These are phyloP conservation scores for Porcisia hertigi DNA, from an alignment of 208 protist species.

Conservation along the genomic window DNA sequence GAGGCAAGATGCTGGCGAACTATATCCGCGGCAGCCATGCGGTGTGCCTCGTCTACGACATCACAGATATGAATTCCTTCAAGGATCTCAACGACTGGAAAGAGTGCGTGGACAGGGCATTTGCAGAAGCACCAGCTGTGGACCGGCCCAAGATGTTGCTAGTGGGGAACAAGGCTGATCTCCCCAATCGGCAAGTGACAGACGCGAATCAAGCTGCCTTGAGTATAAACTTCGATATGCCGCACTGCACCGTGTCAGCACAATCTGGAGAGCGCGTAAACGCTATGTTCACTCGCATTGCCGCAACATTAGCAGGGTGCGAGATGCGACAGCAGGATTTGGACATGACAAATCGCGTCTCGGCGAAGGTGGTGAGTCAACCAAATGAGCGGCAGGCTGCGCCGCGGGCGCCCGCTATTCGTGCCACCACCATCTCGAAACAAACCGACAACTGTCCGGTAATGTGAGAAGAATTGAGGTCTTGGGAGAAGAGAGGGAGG, in stretches of 20 bases:
- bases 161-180: conserved; percentile 93
- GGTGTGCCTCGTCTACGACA: conserved; percentile 94
- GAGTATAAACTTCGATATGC: conserved; percentile 52
- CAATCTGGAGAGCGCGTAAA: conserved; percentile 92
- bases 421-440: conserved; percentile 10
- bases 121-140: conserved; percentile 2
- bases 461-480: conserved; percentile 36
- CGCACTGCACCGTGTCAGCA: conserved; percentile 85
- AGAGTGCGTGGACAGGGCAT: conserved; percentile 44
- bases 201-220: conserved; percentile 69
- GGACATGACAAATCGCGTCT: conserved; percentile 55
- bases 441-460: conserved; percentile 37
- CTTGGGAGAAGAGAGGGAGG: too few species aligned
- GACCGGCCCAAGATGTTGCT: conserved; percentile 74
- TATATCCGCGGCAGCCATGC: conserved; percentile 93
- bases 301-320: conserved; percentile 84
- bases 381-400: conserved; percentile 40
- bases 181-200: conserved; percentile 85
- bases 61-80: conserved; percentile 90
- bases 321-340: conserved; percentile 75
- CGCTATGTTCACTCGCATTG: conserved; percentile 79
- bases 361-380: conserved; percentile 45
- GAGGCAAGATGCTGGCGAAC: conserved; percentile 93
- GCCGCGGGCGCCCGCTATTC: conserved; percentile 14
- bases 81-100: conserved; percentile 94